Base-by-base conservation (phyloP, 192 early-diverging fungal genomes). In the Podila clonocystis region DNA sequence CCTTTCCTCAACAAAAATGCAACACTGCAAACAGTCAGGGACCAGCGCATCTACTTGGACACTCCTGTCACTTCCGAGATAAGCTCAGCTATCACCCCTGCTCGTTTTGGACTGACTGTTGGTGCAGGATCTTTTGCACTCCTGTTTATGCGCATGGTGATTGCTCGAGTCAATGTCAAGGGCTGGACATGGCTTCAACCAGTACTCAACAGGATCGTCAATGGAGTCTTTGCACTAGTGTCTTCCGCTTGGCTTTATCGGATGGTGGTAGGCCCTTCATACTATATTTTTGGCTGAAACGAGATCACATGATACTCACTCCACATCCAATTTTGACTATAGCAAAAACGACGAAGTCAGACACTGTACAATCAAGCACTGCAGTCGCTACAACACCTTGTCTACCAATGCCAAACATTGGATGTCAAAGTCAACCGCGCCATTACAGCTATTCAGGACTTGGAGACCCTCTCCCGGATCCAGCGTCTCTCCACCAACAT, bases 401-500 rank as follows among this genome's bases (percentile, higher is more conserved):
- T 88, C 3, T 76, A 85, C 34, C 75, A 87, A 13, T 89, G 84
- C 24, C 83, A 85, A 45, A 26, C 58, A 5, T 70, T 90, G 24
- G 90, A 91, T 61, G 70, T 70, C 20, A 86, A 86, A 57, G 72
- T 90, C 6, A 87, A 87, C 45, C 75, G 86, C 11, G 78, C 86
- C 3, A 70, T 91, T 13, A 83, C 84, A 50, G 85, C 86, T 19
- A 89, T 91, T 45, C 89, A 88, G 58, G 90, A 91, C 33, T 87
- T 91, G 41, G 90, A 91, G 58, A 83, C 89, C 1, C 85, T 89
- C 11, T 87, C 90, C 11, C 77, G 90, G 34, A 89, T 87, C 11
- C 90, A 91, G 55, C 75, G 88, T 62, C 70, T 91, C 30, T 86
- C 89, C 0, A 87, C 85, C 8, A 89, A 87, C 5, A 83, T 90